Evolutionary conservation across 1,284 basidiomycete genomes (phyloP).

Genomic region (Trichosporon ovoides): DNA sequence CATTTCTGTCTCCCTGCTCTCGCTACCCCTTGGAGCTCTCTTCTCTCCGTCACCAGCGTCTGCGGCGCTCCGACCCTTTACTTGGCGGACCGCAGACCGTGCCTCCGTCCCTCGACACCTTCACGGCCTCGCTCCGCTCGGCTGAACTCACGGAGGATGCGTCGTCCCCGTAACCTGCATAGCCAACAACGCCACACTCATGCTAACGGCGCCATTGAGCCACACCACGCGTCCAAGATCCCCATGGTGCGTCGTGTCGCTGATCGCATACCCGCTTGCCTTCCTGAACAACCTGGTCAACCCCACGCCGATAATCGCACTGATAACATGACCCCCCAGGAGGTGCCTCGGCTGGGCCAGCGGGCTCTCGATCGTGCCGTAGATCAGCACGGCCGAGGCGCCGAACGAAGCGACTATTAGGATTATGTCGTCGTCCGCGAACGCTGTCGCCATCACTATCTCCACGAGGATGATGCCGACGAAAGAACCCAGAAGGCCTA

Average conservation of each 20-base stretch:
- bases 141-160: constrained; percentile 58
- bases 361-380: constrained; percentile 58
- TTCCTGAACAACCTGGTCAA: constrained; percentile 58
- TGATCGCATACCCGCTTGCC: constrained; percentile 46
- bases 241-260: constrained; percentile 24
- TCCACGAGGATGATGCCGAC: constrained; percentile 58
- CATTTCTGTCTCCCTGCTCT: too few species aligned
- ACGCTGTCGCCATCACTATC: constrained; percentile 52
- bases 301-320: constrained; percentile 55
- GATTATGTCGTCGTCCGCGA: constrained; percentile 1
- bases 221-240: constrained; percentile 50
- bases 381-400: constrained; percentile 59
- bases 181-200: constrained; percentile 54
- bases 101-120: too few species aligned
- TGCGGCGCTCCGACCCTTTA: too few species aligned
- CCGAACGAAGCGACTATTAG: constrained; percentile 56
- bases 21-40: too few species aligned
- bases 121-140: too few species aligned
- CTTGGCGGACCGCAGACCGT: too few species aligned
- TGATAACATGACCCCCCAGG: constrained; percentile 57
- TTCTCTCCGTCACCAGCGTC: too few species aligned
- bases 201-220: constrained; percentile 57
- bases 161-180: constrained; percentile 59
- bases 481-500: constrained; percentile 56
- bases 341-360: constrained; percentile 59